Conservation (phyloP, 2,329 filamentous ascomycete species). For the Fusarium albosuccineum region DNA sequence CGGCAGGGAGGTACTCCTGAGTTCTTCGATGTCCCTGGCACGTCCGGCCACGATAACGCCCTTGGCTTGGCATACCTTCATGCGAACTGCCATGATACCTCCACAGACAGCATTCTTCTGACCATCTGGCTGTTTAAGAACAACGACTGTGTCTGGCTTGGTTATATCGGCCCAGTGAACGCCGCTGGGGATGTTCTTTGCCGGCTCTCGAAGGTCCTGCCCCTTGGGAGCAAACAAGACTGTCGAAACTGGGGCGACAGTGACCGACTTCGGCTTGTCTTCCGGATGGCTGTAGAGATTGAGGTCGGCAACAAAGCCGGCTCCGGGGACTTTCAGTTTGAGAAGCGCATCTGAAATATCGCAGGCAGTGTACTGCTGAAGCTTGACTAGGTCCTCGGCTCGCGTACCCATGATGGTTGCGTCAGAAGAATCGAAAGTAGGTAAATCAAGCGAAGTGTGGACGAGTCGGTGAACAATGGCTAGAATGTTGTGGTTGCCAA, state of each 20-base stretch:
- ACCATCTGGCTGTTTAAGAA: conserved; percentile 74
- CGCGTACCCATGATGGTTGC: conserved; percentile 39
- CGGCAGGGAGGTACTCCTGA: conserved; percentile 67
- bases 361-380: conserved; percentile 60
- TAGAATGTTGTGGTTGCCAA: conserved; percentile 23
- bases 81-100: conserved; percentile 80
- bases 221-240: conserved; percentile 73
- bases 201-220: conserved; percentile 48
- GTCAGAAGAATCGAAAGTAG: conserved; percentile 16
- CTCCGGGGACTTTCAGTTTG: conserved; percentile 74
- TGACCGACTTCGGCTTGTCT: conserved; percentile 45
- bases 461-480: conserved; percentile 35
- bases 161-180: conserved; percentile 78
- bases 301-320: conserved; percentile 75
- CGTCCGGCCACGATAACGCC: conserved; percentile 77
- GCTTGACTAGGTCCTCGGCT: conserved; percentile 44
- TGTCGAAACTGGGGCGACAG: conserved; percentile 69
- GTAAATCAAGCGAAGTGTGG: conserved; percentile 23
- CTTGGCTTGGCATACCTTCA: conserved; percentile 71
- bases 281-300: conserved; percentile 49
- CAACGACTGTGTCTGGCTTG: conserved; percentile 69
- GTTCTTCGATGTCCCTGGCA: conserved; percentile 74
- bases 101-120: conserved; percentile 80
- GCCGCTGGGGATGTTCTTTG: conserved; percentile 66
- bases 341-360: conserved; percentile 80